Conservation (phyloP, 371 early-diverging fungal species). For the Basidiobolus meristosporus region DNA sequence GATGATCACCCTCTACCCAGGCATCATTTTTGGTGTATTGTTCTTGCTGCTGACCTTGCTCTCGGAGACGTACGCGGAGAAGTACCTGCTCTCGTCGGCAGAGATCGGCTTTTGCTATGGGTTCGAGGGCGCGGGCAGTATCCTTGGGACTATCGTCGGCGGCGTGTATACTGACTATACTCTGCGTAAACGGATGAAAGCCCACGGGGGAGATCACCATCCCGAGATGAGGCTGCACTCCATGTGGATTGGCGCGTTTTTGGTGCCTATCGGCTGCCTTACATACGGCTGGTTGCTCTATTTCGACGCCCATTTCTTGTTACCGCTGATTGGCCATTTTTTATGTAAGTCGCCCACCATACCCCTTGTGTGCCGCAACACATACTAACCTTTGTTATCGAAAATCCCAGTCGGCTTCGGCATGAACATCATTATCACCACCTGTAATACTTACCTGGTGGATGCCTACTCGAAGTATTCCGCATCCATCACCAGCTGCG, state of each 20-base stretch:
- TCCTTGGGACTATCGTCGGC: constrained; percentile 16
- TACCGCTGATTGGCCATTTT: constrained; percentile 13
- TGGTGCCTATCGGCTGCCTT: constrained; percentile 14
- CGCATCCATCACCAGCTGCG: constrained; percentile 18
- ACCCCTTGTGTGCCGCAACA: too few relatives aligned
- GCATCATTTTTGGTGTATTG: constrained; percentile 27
- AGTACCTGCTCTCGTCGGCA: constrained; percentile 12
- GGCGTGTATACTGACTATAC: constrained; percentile 16
- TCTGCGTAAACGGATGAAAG: constrained; percentile 1
- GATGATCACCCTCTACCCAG: constrained; percentile 20
- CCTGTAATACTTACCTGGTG: constrained; percentile 19
- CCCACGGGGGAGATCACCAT: background rate
- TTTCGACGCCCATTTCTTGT: constrained; percentile 6
- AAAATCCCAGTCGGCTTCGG: constrained; percentile 17
- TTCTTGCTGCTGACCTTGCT: constrained; percentile 18
- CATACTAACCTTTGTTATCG: too few relatives aligned
- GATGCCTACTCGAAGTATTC: constrained; percentile 16
- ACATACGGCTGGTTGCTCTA: constrained; percentile 22
- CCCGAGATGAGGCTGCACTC: constrained; percentile 13
- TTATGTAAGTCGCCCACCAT: constrained; percentile 9
- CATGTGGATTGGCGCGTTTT: constrained; percentile 18
- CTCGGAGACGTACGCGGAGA: constrained; percentile 9
- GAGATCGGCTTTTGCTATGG: constrained; percentile 19
- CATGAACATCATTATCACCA: constrained; percentile 18
- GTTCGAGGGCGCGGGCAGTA: constrained; percentile 20